A percentile compares a stretch with the other conserved stretches of the same genome.
These are phyloP conservation scores for Calendula officinalis DNA, from an alignment of 129 eudicot genomes.

Conservation along the genomic window DNA sequence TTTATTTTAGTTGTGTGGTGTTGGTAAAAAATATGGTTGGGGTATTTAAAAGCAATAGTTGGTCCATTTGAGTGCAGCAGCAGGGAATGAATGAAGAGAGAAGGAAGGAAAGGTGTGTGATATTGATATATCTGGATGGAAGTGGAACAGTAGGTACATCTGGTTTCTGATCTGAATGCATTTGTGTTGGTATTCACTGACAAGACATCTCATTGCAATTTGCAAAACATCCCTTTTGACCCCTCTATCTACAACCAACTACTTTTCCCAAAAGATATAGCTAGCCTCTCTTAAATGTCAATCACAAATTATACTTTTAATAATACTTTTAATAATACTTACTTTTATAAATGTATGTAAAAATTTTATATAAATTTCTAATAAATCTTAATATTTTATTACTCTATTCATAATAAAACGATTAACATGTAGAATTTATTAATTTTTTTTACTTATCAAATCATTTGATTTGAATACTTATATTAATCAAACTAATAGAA, in stretches of 20 bases:
- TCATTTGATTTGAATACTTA: too few species aligned
- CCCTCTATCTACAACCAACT: slow-evolving; percentile 12
- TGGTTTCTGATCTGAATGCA: slow-evolving; percentile 18
- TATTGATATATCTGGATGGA: slow-evolving; percentile 8
- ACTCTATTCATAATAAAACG: too few species aligned
- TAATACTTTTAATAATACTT: too few species aligned
- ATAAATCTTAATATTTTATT: too few species aligned
- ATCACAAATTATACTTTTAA: neutral
- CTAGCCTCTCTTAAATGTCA: neutral
- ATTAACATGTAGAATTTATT: too few species aligned
- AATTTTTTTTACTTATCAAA: too few species aligned
- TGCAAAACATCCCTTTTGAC: slow-evolving; percentile 32
- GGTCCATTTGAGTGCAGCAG: slow-evolving; percentile 2
- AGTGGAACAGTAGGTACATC: slow-evolving; percentile 17
- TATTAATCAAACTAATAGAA: too few species aligned
- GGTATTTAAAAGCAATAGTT: slow-evolving; percentile 9
- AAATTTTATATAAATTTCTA: too few species aligned
- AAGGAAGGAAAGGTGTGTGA: slow-evolving; percentile 16
- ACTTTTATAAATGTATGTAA: too few species aligned
- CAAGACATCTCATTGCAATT: slow-evolving; percentile 31
- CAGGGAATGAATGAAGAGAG: slow-evolving; percentile 22
- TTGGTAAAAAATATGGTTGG: slow-evolving; percentile 6
- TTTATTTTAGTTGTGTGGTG: too few species aligned
- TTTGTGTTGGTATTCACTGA: slow-evolving; percentile 31
- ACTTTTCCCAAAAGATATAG: neutral